phyloP scores from a whole-genome alignment of 805 yeast genomes.

The Kazachstania taianensis region DNA sequence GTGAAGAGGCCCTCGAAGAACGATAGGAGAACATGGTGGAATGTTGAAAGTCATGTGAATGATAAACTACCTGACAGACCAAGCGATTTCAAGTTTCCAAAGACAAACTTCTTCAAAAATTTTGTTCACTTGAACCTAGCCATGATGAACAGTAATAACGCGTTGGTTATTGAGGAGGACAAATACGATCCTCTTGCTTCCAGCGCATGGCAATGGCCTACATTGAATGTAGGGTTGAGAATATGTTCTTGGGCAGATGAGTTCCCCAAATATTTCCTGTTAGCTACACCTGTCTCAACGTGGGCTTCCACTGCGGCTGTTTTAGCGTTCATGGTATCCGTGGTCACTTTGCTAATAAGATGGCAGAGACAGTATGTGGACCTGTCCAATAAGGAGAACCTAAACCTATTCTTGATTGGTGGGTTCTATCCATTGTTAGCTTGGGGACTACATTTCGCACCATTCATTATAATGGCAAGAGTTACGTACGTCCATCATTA shows the following conservation, averaged over 20 bases:
- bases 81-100: slow-evolving; percentile 41
- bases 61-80: slow-evolving; percentile 47
- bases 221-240: slow-evolving; percentile 63
- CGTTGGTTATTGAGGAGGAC: slow-evolving; percentile 67
- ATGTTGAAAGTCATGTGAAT: slow-evolving; percentile 62
- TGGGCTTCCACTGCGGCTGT: slow-evolving; percentile 65
- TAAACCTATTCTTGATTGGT: slow-evolving; percentile 51
- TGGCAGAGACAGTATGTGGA: slow-evolving; percentile 76
- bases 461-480: slow-evolving; percentile 74
- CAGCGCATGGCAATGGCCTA: slow-evolving; percentile 85
- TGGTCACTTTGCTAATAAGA: slow-evolving; percentile 46
- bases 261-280: slow-evolving; percentile 52
- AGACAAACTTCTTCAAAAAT: slow-evolving; percentile 66
- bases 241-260: slow-evolving; percentile 68
- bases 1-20: slow-evolving; percentile 49
- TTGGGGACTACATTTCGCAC: slow-evolving; percentile 69
- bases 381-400: slow-evolving; percentile 38
- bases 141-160: slow-evolving; percentile 91
- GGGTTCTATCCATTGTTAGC: slow-evolving; percentile 73
- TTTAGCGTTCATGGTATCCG: slow-evolving; percentile 40
- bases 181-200: slow-evolving; percentile 66
- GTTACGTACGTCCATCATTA: slow-evolving; percentile 83
- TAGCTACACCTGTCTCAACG: slow-evolving; percentile 72
- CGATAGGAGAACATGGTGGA: slow-evolving; percentile 88
- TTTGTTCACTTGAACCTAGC: slow-evolving; percentile 69